Evolutionary conservation across 2,329 filamentous ascomycete genomes (phyloP), one percentile per base, ranked within the genome.

Genomic region (Aspergillus fischeri): DNA sequence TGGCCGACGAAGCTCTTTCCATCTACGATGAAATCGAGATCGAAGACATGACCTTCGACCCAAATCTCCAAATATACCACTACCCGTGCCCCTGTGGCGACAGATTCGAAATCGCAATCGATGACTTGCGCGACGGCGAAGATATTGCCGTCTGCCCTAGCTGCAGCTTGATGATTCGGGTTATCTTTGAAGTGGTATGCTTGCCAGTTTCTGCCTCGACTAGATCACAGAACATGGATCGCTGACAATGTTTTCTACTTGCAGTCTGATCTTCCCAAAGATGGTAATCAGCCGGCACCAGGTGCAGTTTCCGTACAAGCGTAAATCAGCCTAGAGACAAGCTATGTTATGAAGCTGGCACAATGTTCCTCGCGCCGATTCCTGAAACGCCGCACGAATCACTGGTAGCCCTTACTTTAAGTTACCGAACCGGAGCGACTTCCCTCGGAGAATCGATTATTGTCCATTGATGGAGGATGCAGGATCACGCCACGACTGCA

Each of bases 11-110:
- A 63, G 81, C 84, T 53, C 75, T 88, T 56, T 86, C 88, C 65
- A 90, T 96, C 73, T 97, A 97, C 80, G 93, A 97, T 71, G 93
- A 97, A 77, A 93, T 97, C 76, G 93, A 97, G 75, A 97, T 97
- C 79, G 93, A 97, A 75, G 94, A 99, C 77, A 96, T 97, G 92
- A 94, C 90, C 69, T 97, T 85, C 74, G 92, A 97, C 75, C 79
- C 86, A 49, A 81, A 82, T 3, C 83, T 92, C 44, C 88, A 96
- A 74, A 88, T 96, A 66, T 99, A 96, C 79, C 89, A 93, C 77
- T 96, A 96, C 74, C 94, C 94, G 14, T 99, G 94, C 74, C 94
- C 94, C 1, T 99, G 94, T 77, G 94, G 94, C 79, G 94, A 99
- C 78, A 86, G 90, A 59, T 99, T 99, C 78, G 90, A 97, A 78